Conservation (phyloP, 805 yeast species). For the Debaryomyces castellii region DNA sequence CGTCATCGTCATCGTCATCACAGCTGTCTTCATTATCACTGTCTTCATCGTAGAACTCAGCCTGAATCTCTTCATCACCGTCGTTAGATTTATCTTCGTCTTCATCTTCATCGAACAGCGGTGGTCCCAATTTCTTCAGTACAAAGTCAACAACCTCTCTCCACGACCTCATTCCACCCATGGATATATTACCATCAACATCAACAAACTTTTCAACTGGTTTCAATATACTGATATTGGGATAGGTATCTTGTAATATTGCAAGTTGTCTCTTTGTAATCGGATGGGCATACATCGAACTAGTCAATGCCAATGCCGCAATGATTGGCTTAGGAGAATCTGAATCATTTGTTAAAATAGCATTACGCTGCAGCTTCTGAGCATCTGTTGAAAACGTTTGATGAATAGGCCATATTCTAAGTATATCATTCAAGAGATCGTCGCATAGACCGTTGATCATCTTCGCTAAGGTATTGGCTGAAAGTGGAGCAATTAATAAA, state of each 20-base stretch:
- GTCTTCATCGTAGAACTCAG: constrained; percentile 5
- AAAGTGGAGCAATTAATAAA: constrained; percentile 22
- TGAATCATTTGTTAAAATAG: constrained; percentile 16
- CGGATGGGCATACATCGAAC: constrained; percentile 26
- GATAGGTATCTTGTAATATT: constrained; percentile 21
- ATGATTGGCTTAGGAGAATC: constrained; percentile 21
- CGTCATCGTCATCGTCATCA: constrained; percentile 9
- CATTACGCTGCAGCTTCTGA: constrained; percentile 8
- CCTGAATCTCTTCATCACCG: constrained; percentile 5
- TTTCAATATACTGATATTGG: constrained; percentile 21
- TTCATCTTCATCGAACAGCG: constrained; percentile 17
- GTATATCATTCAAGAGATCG: constrained; percentile 20
- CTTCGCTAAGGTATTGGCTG: constrained; percentile 27
- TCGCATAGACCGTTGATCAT: constrained; percentile 23
- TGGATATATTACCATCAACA: constrained; percentile 25
- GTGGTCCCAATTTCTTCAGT: constrained; percentile 20
- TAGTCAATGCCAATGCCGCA: constrained; percentile 23
- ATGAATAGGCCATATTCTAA: constrained; percentile 24
- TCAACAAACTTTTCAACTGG: constrained; percentile 27
- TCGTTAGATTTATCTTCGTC: constrained; percentile 15
- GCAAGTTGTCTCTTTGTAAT: constrained; percentile 21
- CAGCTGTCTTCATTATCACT: constrained; percentile 10
- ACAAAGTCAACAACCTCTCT: constrained; percentile 25
- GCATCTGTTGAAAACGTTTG: constrained; percentile 1
- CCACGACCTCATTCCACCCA: constrained; percentile 32